Percentiles rank a stretch among this genome's conserved stretches.
phyloP scores from a whole-genome alignment of 805 yeast species.

The Suhomyces kilbournensis region DNA sequence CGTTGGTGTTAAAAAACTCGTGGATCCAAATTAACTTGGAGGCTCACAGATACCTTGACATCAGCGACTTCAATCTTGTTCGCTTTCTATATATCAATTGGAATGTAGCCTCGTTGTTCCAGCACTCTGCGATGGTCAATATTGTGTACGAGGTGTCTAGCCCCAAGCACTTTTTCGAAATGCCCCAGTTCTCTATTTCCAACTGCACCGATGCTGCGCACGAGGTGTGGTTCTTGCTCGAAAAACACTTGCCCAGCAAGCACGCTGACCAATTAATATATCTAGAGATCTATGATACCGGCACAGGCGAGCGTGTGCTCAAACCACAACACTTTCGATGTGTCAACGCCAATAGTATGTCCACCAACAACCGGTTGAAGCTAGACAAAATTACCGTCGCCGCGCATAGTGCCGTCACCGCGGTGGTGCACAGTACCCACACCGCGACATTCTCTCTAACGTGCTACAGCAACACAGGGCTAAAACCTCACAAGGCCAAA shows the following conservation, averaged over 20 bases:
- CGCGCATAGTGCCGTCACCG: conserved; percentile 27
- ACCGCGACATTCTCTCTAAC: conserved; percentile 25
- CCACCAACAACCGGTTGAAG: conserved; percentile 37
- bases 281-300: conserved; percentile 22
- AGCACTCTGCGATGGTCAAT: conserved; percentile 16
- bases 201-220: conserved; percentile 26
- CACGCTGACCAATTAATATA: conserved; percentile 8
- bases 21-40: conserved; percentile 26
- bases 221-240: conserved; percentile 49
- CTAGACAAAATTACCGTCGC: conserved; percentile 28
- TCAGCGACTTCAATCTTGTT: conserved; percentile 26
- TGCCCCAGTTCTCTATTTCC: conserved; percentile 44
- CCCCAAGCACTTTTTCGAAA: conserved; percentile 17
- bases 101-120: conserved; percentile 39
- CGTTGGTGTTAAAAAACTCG: conserved; percentile 30
- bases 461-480: conserved; percentile 25
- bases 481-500: conserved; percentile 28
- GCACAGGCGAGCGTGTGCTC: conserved; percentile 28
- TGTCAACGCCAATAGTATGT: conserved; percentile 12
- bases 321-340: conserved; percentile 20
- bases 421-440: conserved; percentile 15
- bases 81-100: conserved; percentile 66
- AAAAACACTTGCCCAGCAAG: conserved; percentile 38
- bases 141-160: conserved; percentile 16
- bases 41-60: conserved; percentile 15